phyloP scores from a whole-genome alignment of 1,284 basidiomycete genomes.

The Leccinum angustisporum region DNA sequence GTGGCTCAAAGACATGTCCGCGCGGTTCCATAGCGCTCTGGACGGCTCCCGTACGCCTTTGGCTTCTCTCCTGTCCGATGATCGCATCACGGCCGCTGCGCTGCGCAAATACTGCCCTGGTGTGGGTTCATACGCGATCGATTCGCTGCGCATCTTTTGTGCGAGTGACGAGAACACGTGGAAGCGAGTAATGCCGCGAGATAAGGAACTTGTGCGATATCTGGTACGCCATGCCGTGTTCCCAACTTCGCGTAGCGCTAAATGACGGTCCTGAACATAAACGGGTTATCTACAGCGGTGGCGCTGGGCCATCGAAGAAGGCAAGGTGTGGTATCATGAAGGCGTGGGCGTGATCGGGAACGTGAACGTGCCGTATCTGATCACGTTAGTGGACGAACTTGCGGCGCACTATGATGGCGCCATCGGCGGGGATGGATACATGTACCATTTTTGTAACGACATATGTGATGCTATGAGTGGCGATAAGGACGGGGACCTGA shows the following conservation, averaged over 20 bases:
- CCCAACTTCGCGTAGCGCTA: background rate
- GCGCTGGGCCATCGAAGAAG: slow-evolving; percentile 58
- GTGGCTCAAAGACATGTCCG: slow-evolving; percentile 51
- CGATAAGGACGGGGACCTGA: background rate
- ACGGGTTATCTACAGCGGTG: slow-evolving; percentile 44
- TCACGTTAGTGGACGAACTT: slow-evolving; percentile 38
- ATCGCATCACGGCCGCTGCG: slow-evolving; percentile 33
- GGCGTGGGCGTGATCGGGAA: slow-evolving; percentile 39
- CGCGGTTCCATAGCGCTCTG: slow-evolving; percentile 42
- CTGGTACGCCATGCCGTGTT: slow-evolving; percentile 40
- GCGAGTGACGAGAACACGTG: slow-evolving; percentile 43
- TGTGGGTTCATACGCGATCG: slow-evolving; percentile 60
- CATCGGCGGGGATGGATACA: slow-evolving; percentile 41
- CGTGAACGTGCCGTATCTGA: slow-evolving; percentile 38
- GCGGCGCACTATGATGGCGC: slow-evolving; percentile 25
- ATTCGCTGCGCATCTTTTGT: slow-evolving; percentile 69
- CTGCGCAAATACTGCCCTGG: slow-evolving; percentile 57
- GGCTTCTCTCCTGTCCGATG: background rate
- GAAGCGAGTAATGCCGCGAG: slow-evolving; percentile 54
- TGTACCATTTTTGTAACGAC: slow-evolving; percentile 11
- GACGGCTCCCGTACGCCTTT: background rate
- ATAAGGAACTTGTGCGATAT: slow-evolving; percentile 63
- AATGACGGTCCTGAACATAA: background rate
- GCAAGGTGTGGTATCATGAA: slow-evolving; percentile 48
- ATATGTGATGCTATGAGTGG: background rate